These are phyloP conservation scores for Phyllostachys edulis DNA, from an alignment of 176 grass and related monocot species.

Conservation along the genomic window DNA sequence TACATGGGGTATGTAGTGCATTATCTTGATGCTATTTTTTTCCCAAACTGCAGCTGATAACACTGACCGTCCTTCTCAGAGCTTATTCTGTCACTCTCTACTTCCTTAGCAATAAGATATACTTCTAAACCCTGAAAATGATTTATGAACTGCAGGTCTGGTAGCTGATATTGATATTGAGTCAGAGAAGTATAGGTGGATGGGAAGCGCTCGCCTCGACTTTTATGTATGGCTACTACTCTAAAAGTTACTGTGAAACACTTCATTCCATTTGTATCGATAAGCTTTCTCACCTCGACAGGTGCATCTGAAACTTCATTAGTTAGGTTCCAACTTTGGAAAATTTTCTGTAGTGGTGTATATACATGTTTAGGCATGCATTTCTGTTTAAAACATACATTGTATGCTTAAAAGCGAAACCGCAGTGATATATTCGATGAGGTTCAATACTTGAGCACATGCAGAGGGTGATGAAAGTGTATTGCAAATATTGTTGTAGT, in stretches of 20 bases:
- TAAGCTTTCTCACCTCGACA: background rate
- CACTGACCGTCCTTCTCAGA: background rate
- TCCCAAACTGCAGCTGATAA: background rate
- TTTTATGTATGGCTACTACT: slow-evolving; percentile 68
- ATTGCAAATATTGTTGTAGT: background rate
- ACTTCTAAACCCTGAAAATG: slow-evolving; percentile 29
- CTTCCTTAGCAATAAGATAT: slow-evolving; percentile 8
- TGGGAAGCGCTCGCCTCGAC: slow-evolving; percentile 89
- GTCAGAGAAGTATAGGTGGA: slow-evolving; percentile 98
- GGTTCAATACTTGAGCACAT: background rate
- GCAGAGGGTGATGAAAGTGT: background rate
- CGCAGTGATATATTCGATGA: background rate
- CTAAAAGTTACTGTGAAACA: background rate
- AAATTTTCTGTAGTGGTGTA: background rate
- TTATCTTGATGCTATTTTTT: background rate
- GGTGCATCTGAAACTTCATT: slow-evolving; percentile 18
- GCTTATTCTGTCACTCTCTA: slow-evolving; percentile 6
- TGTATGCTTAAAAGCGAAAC: background rate
- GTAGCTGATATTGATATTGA: slow-evolving; percentile 97
- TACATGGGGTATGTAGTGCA: slow-evolving; percentile 75
- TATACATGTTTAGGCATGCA: background rate
- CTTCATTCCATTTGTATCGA: background rate
- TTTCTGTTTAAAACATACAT: background rate
- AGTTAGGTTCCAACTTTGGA: background rate
- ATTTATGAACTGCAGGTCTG: slow-evolving; percentile 64